phyloP scores from a whole-genome alignment of 177 flowering plant genomes.

The Telopea speciosissima region DNA sequence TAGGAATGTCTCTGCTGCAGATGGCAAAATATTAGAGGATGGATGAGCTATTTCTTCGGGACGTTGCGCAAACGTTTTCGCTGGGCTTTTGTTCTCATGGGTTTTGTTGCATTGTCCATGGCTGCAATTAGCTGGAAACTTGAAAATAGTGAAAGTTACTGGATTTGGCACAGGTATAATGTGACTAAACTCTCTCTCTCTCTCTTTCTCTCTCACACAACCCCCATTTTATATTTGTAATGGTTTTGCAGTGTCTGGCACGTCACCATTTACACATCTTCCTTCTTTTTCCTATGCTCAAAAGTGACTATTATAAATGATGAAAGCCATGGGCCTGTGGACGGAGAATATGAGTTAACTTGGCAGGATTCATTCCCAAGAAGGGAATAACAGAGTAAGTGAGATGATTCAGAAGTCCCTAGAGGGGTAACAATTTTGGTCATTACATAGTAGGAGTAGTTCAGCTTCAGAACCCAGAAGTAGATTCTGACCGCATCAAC shows the following conservation, averaged over 20 bases:
- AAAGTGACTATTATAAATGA: constrained; percentile 29
- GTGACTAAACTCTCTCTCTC: constrained; percentile 3
- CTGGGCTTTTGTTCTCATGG: constrained; percentile 67
- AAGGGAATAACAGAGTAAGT: constrained; percentile 15
- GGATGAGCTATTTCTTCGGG: constrained; percentile 42
- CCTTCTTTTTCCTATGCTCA: constrained; percentile 91
- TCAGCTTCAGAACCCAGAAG: not conserved
- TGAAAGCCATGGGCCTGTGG: constrained; percentile 23
- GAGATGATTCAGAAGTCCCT: not conserved
- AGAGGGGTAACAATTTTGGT: not conserved
- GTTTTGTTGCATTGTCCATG: constrained; percentile 49
- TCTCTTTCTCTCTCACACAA: constrained; percentile 11
- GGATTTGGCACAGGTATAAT: constrained; percentile 97
- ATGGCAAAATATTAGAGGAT: constrained; percentile 29
- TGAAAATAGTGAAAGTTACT: constrained; percentile 66
- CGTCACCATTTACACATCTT: constrained; percentile 73
- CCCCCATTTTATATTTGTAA: not conserved
- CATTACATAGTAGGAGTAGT: not conserved
- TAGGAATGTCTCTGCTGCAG: constrained; percentile 27
- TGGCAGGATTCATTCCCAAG: constrained; percentile 59
- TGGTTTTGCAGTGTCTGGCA: constrained; percentile 78
- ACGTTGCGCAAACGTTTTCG: constrained; percentile 51
- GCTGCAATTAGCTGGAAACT: constrained; percentile 79
- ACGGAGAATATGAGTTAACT: constrained; percentile 48
- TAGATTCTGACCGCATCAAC: too few relatives aligned